Base-by-base conservation (phyloP, 176 grass and related monocot species). In the Dendrocalamus sinicus region DNA sequence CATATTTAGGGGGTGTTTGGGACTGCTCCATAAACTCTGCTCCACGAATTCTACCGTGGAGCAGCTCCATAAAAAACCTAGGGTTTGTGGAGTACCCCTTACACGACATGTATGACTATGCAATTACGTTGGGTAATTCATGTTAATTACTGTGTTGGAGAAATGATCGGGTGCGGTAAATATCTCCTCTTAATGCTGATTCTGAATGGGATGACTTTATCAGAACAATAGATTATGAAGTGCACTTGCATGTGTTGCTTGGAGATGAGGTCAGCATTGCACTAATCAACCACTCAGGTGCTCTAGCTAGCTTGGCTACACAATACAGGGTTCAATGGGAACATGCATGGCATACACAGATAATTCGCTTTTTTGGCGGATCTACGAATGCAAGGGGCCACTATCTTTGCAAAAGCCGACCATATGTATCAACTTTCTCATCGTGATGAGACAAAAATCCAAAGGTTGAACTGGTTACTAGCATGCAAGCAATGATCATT, bases 381-480 rank as follows among this genome's bases (percentile, higher is more conserved):
- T 40, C 6, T 0, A 39, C 52, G 22, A 28, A 45, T 4, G 23
- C 6, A 8, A 44, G 2, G 44, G 61, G 10, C 47, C 81, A 72
- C 48, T 44, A 57, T 75, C 13, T 84, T 53, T 35, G 71, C 44
- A 53, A 76, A 54, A 76, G n/a, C 47, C 3, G 61, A 30, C 46
- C 72, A 28, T 23, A 11, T 52, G 71, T 19, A 62, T 67, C 15
- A 55, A 67, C 46, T 32, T 14, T 76, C 65, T 13, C 22, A 53
- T 66, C 9, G 28, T 41, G 24, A 67, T 67, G 30, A 67, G 59
- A 62, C 30, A 39, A 39, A 39, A 39, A 40, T 63, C 24, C 13
- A 67, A 19, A 39, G 54, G 19, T 9, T 58, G 65, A 32, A 32
- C 39, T 63, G 5, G 13, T 63, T 30, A 19, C 3, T 66, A 39